Evolutionary conservation across 2,329 filamentous ascomycete genomes (phyloP), one percentile per base, ranked within the genome.

Genomic region (Juglanconis juglandina): DNA sequence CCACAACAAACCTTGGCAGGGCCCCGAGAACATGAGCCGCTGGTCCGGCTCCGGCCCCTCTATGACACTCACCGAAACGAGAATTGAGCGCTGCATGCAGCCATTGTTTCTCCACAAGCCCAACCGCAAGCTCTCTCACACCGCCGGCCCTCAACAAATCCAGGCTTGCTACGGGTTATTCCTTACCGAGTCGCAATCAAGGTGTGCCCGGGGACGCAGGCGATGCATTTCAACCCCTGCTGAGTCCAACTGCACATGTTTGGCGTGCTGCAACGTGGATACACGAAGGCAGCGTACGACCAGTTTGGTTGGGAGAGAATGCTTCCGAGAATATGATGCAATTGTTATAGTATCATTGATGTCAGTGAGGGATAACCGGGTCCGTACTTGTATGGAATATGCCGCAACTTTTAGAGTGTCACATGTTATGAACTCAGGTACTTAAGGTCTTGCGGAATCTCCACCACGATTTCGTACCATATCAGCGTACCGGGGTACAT

Each of bases 261-360:
- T 55, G 44, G 53, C 42, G 17, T 55, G 53, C 53, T 47, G 41
- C 53, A 55, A 17, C 34, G 44, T 33, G 53, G 53, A 47, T 35
- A 42, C 34, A 30, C 33, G 9, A 17, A 8, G 13, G n/a, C 41
- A 10, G 24, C 47, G 42, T 35, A n/a, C n/a, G 33, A 34, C 34
- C 8, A 13, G 47, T 47, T 3, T 35, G 42, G 42, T 55, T 55
- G 44, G 53, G 3, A 55, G n/a, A 47, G 41, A 37, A 55, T 34
- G 47, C 47, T n/a, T 11, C 32, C 33, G 53, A 10, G 32, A 17
- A 30, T 24, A 55, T 55, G 53, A 33, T 55, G 53, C 53, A 48
- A 55, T 47, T 47, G n/a, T 24, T 24, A 24, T 24, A 24, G 24
- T 24, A 24, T 42, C n/a, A 33, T 47, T 32, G 30, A 35, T 35